Conservation (phyloP, 805 yeast genomes). For the Blastobotrys attinorum region DNA sequence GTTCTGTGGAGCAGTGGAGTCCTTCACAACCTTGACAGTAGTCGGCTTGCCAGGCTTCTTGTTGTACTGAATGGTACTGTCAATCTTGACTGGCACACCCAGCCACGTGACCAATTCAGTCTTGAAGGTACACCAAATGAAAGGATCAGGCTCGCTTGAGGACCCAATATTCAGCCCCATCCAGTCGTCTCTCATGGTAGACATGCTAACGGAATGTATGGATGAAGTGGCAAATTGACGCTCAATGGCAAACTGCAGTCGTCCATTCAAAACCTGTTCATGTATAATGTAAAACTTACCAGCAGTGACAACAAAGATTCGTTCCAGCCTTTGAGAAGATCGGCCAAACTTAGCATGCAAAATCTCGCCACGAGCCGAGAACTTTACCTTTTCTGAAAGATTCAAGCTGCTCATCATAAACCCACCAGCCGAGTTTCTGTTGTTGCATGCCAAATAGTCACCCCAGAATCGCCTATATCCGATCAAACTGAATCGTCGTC, state of each 20-base stretch:
- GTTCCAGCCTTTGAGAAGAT: conserved; percentile 70
- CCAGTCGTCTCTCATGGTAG: conserved; percentile 89
- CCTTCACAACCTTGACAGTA: conserved; percentile 58
- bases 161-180: conserved; percentile 56
- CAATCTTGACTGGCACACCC: conserved; percentile 55
- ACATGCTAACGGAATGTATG: conserved; percentile 57
- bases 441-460: conserved; percentile 86
- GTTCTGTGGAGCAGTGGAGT: conserved; percentile 57
- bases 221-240: conserved; percentile 49
- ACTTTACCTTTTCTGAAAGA: conserved; percentile 57
- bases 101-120: conserved; percentile 79
- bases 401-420: conserved; percentile 64
- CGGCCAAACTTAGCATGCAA: conserved; percentile 85
- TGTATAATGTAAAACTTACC: conserved; percentile 60
- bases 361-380: conserved; percentile 76
- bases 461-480: conserved; percentile 90
- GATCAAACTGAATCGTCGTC: conserved; percentile 77
- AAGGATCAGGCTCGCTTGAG: conserved; percentile 58
- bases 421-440: conserved; percentile 65
- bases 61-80: conserved; percentile 67
- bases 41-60: conserved; percentile 84
- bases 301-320: conserved; percentile 64
- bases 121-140: conserved; percentile 75
- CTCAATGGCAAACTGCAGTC: conserved; percentile 55
- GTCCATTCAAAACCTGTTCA: conserved; percentile 59